Evolutionary conservation across 2,329 filamentous ascomycete genomes (phyloP).

Genomic region (Botrytis aclada): DNA sequence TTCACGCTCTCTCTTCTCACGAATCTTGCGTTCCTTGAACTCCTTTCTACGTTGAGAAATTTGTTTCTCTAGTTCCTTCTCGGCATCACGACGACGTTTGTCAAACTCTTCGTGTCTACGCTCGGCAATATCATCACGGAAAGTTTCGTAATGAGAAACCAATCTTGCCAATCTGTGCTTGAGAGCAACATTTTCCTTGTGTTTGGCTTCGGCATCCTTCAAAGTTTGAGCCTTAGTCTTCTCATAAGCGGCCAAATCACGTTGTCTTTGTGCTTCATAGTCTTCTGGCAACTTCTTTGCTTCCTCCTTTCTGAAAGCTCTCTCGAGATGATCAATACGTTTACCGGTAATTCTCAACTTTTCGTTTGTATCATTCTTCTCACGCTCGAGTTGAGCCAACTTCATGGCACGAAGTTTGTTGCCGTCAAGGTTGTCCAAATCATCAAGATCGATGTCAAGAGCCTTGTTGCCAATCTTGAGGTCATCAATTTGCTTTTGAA

Average conservation of each 20-base stretch:
- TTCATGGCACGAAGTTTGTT: constrained; percentile 92
- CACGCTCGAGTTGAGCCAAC: constrained; percentile 90
- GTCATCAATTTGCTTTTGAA: constrained; percentile 88
- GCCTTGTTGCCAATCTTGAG: constrained; percentile 84
- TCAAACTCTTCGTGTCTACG: constrained; percentile 94
- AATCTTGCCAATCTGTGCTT: constrained; percentile 89
- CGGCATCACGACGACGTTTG: constrained; percentile 84
- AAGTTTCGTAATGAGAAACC: constrained; percentile 78
- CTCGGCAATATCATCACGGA: constrained; percentile 78
- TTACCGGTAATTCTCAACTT: constrained; percentile 89
- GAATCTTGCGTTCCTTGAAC: constrained; percentile 74
- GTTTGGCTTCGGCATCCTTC: constrained; percentile 77
- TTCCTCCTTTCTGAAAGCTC: constrained; percentile 94
- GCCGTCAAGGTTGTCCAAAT: constrained; percentile 83
- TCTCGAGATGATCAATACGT: constrained; percentile 94
- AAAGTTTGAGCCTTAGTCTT: constrained; percentile 73
- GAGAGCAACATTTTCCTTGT: constrained; percentile 86
- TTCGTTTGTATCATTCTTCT: constrained; percentile 95
- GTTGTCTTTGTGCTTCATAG: constrained; percentile 77
- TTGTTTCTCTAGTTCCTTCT: constrained; percentile 89
- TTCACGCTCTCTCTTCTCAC: constrained; percentile 80
- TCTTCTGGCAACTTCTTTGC: constrained; percentile 85
- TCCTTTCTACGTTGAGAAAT: constrained; percentile 87
- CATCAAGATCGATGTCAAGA: constrained; percentile 70
- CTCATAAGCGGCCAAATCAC: constrained; percentile 78